A percentile compares a stretch with the other conserved stretches of the same genome.
Evolutionary conservation across 2,329 filamentous ascomycete genomes (phyloP).

Genomic region (Amylocarpus encephaloides): DNA sequence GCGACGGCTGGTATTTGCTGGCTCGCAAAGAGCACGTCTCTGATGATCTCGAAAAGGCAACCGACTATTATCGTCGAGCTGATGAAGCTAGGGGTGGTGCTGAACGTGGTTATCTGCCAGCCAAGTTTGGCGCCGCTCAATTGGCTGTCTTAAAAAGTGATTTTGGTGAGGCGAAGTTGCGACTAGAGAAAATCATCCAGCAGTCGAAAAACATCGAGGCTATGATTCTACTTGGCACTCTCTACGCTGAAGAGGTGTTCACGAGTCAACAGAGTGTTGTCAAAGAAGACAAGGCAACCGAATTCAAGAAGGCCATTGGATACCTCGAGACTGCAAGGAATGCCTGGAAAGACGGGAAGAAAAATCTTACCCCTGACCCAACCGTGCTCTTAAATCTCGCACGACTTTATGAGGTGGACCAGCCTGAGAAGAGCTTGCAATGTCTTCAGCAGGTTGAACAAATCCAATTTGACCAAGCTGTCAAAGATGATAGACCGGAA

Average conservation of each 20-base stretch:
- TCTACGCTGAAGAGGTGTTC: conserved; percentile 95
- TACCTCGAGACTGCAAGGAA: conserved; percentile 78
- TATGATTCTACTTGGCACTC: conserved; percentile 82
- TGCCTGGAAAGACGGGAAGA: conserved; percentile 91
- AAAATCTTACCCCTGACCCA: conserved; percentile 71
- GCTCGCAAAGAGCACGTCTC: conserved; percentile 86
- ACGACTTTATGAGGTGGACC: conserved; percentile 78
- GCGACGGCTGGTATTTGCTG: conserved; percentile 94
- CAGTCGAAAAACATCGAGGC: conserved; percentile 78
- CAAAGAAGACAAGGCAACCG: conserved; percentile 80
- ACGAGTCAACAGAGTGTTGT: conserved; percentile 61
- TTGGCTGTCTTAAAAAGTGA: conserved; percentile 79
- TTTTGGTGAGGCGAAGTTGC: conserved; percentile 84
- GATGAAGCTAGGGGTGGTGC: conserved; percentile 87
- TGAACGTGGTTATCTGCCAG: conserved; percentile 87
- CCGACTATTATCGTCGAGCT: conserved; percentile 81
- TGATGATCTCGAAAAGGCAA: conserved; percentile 67
- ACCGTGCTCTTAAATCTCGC: conserved; percentile 88
- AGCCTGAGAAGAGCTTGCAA: conserved; percentile 84
- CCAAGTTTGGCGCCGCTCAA: conserved; percentile 91
- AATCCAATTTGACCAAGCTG: conserved; percentile 74
- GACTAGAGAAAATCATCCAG: conserved; percentile 89
- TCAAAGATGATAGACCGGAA: conserved; percentile 59
- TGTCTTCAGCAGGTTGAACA: conserved; percentile 90
- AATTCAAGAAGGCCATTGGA: conserved; percentile 78